A percentile compares a stretch with the other conserved stretches of the same genome.
Evolutionary conservation across 306 rosid species (phyloP).

Genomic region (Malus sylvestris): DNA sequence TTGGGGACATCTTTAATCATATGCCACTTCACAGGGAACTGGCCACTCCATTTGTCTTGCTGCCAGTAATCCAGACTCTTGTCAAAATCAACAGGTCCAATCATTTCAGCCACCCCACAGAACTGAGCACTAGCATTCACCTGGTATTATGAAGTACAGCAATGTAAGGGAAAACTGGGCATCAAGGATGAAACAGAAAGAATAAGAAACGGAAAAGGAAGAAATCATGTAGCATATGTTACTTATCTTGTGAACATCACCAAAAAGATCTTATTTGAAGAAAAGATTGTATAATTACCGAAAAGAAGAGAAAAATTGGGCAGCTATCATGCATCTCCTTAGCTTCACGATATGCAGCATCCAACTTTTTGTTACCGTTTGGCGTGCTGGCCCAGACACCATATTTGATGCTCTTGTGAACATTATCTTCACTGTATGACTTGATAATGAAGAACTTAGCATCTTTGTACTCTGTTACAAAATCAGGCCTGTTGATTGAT

Average conservation of each 20-base stretch:
- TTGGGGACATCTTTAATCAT: conserved; percentile 78
- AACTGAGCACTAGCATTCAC: conserved; percentile 94
- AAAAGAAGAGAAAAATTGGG: conserved; percentile 63
- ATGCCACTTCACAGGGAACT: conserved; percentile 85
- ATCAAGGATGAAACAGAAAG: neutral
- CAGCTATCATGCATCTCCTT: conserved; percentile 64
- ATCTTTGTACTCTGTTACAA: conserved; percentile 58
- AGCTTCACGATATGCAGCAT: conserved; percentile 69
- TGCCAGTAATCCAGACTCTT: conserved; percentile 86
- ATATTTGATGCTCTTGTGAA: conserved; percentile 85
- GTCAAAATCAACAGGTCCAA: conserved; percentile 86
- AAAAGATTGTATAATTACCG: conserved; percentile 41
- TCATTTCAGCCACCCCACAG: conserved; percentile 92
- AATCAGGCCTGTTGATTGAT: conserved; percentile 50
- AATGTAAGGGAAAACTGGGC: neutral
- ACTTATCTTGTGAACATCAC: neutral
- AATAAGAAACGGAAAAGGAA: neutral
- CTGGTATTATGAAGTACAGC: conserved; percentile 27
- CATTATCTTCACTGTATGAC: conserved; percentile 87
- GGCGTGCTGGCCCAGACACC: conserved; percentile 95
- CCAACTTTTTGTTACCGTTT: conserved; percentile 77
- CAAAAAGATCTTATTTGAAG: neutral
- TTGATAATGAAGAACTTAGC: conserved; percentile 76
- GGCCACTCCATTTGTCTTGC: conserved; percentile 93
- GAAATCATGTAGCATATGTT: neutral